Base-by-base conservation (phyloP, 441 rosid genomes). In the Adansonia madagascariensis region DNA sequence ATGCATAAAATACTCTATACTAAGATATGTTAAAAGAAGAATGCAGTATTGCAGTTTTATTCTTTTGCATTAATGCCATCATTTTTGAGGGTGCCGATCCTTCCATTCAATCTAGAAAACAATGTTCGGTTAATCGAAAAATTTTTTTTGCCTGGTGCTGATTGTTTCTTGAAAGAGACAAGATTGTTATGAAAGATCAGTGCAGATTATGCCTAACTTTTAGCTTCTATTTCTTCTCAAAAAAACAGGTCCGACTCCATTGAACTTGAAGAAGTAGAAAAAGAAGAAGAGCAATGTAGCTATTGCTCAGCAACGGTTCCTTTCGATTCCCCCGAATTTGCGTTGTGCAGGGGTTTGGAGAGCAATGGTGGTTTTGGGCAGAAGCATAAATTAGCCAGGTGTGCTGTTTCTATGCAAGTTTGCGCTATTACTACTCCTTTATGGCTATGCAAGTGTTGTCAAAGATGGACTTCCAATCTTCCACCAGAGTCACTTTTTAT, bases 391-490 rank as follows among this genome's bases (percentile, higher is more conserved):
- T 80, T 90, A 79, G 84, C 81, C 70, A 89, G 98, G 75, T 96
- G 98, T 57, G 84, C 92, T 4, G 90, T 85, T 59, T 88, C 98
- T 2, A 89, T 91, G 98, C 90, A 85, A 86, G 89, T 92, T 73
- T 93, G 98, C 83, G 91, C 94, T 41, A 62, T 62, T 2, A 77
- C 85, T 6, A 83, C 82, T 35, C 91, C 98, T 41, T 70, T 85
- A 76, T 91, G 97, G 98, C 84, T 86, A 83, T 96, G 99, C 90
- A 88, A 90, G 80, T 93, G 99, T 80, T 96, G 98, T 81, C 84
- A 84, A 67, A 87, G 97, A 81, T 39, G 81, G 80, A 78, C 83
- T 50, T 78, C 84, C 46, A 87, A 88, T 53, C 85, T 90, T 60
- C 80, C 96, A 47, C 93, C 96, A 0, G 89, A 79, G 68, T 52